Conservation (phyloP, 441 rosid species). For the Populus hybrid region DNA sequence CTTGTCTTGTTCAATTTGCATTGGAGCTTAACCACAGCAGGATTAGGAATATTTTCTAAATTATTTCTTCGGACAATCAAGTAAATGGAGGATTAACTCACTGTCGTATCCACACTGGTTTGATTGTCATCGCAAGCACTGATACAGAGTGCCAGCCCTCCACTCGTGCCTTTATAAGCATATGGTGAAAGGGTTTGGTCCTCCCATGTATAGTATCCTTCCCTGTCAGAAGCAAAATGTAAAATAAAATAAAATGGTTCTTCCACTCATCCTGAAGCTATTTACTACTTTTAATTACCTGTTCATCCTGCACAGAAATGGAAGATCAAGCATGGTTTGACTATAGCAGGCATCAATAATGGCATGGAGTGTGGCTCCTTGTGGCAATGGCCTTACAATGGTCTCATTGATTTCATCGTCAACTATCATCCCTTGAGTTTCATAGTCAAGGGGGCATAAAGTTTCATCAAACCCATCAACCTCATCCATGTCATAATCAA, state of each 20-base stretch:
- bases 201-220: conserved; percentile 61
- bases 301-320: conserved; percentile 60
- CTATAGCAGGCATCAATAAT: conserved; percentile 76
- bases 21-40: neutral
- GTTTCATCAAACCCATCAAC: conserved; percentile 71
- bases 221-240: conserved; percentile 26
- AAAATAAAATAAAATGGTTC: too few species aligned
- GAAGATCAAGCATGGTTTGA: conserved; percentile 71
- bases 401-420: conserved; percentile 69
- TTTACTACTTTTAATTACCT: conserved; percentile 27
- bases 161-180: conserved; percentile 50
- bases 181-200: conserved; percentile 33
- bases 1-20: neutral
- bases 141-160: conserved; percentile 60
- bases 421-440: conserved; percentile 58
- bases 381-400: conserved; percentile 67
- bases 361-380: conserved; percentile 68
- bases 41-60: neutral
- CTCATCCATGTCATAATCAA: conserved; percentile 51
- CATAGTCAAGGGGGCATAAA: conserved; percentile 68
- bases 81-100: conserved; percentile 18
- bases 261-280: too few species aligned
- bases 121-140: conserved; percentile 76
- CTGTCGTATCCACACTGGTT: conserved; percentile 49
- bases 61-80: neutral